Percentiles rank a stretch among this genome's conserved stretches.
These are phyloP conservation scores for Wallacemonas sp. DNA, from an alignment of 208 protist genomes.

Conservation along the genomic window DNA sequence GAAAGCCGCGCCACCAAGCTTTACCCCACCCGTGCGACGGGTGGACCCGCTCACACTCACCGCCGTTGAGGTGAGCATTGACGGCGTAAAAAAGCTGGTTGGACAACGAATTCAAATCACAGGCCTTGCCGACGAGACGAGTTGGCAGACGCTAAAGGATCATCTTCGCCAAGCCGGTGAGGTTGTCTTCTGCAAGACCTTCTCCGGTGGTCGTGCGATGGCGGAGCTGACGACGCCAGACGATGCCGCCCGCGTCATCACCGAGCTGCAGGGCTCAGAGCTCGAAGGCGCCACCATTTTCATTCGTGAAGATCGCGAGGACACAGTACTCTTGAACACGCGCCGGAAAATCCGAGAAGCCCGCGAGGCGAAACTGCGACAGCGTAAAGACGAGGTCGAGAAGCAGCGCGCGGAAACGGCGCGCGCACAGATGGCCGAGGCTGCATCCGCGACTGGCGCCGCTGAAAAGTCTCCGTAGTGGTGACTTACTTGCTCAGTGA, in stretches of 20 bases:
- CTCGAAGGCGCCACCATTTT: conserved; percentile 84
- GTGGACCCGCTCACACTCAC: conserved; percentile 89
- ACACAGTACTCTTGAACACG: conserved; percentile 84
- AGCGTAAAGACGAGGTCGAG: conserved; percentile 77
- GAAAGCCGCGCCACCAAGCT: conserved; percentile 79
- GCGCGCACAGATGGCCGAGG: conserved; percentile 50
- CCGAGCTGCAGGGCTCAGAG: conserved; percentile 83
- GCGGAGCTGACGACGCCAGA: conserved; percentile 86
- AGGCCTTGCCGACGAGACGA: conserved; percentile 81
- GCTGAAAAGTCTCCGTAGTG: not conserved
- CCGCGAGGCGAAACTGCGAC: conserved; percentile 72
- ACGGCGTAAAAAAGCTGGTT: conserved; percentile 89
- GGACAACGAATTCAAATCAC: conserved; percentile 85
- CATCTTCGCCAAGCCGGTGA: conserved; percentile 85
- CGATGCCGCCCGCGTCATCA: conserved; percentile 81
- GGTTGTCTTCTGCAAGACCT: conserved; percentile 79
- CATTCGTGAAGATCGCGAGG: conserved; percentile 85
- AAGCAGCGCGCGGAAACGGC: conserved; percentile 48
- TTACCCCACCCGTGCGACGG: conserved; percentile 79
- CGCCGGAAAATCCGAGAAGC: conserved; percentile 79
- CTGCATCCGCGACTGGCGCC: conserved; percentile 7
- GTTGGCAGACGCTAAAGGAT: conserved; percentile 91
- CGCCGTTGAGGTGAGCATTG: conserved; percentile 86
- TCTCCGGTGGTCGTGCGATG: conserved; percentile 75
- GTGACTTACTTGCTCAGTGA: too few species aligned